Base-by-base conservation (phyloP, 2,329 filamentous ascomycete species). In the Akanthomyces uredinophilus region DNA sequence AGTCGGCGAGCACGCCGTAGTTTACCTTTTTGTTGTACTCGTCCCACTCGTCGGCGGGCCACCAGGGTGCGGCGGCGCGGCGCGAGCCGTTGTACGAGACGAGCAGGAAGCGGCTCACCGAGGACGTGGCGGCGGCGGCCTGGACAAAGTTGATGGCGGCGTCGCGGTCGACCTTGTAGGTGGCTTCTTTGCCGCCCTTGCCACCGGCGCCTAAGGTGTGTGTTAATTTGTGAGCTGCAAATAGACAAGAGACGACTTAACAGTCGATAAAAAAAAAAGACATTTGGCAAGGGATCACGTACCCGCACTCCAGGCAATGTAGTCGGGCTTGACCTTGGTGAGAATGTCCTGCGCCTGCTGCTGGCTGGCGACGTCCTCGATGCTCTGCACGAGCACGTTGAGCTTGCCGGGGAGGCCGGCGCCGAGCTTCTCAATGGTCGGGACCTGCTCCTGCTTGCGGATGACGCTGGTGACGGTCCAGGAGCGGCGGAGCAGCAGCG, bases 381-480 rank as follows among this genome's bases (percentile, higher is more conserved):
- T 76, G 69, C 86, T 91, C 69, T 83, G 82, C 18, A 94, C 80
- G 1, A 93, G 77, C 3, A 93, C 87, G 60, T 84, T 81, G 43
- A 95, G 76, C 65, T 83, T 87, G 29, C 88, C 88, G 2, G 81
- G 81, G 60, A 84, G 79, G 20, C 79, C 82, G 20, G 80, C 73
- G 63, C 81, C 85, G 3, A 90, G 81, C 62, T 81, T 81, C 68
- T 88, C 76, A 62, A 96, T 87, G 59, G 86, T 78, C 4, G 78
- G 71, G 49, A 83, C 81, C 67, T 95, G 91, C 0, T 86, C 85
- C n/a, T 84, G 78, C 65, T 86, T 84, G 69, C 91, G 89, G 72
- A 96, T 88, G 64, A 95, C 79, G 72, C 87, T 91, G 64, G 89
- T 92, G 60, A 96, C 88, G 66, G 84, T 85, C 88, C 90, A 94